A percentile compares a stretch with the other conserved stretches of the same genome.
phyloP scores from a whole-genome alignment of 768 basidiomycete species.

The Collybia mongolica region DNA sequence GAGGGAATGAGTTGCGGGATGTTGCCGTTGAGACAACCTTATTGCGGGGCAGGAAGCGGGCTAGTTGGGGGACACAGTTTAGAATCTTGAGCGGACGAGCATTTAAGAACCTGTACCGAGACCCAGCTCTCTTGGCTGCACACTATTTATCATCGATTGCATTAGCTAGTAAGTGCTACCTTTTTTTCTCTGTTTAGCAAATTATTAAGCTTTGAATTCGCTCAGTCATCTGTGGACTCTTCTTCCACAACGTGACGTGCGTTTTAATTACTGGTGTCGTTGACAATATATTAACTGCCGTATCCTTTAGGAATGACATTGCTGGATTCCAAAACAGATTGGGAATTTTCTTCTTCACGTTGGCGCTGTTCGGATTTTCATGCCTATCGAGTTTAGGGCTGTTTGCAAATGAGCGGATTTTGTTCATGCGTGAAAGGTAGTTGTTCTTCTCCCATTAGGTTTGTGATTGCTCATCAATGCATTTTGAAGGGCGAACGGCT shows the following conservation, averaged over 20 bases:
- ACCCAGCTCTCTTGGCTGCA: slow-evolving; percentile 86
- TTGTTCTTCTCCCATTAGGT: slow-evolving; percentile 11
- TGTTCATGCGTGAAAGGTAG: slow-evolving; percentile 98
- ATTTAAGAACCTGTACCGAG: slow-evolving; percentile 97
- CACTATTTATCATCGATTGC: slow-evolving; percentile 87
- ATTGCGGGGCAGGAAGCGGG: slow-evolving; percentile 73
- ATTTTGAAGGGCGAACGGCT: slow-evolving; percentile 81
- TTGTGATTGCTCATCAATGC: background rate
- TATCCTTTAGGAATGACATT: slow-evolving; percentile 71
- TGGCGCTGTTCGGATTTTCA: slow-evolving; percentile 97
- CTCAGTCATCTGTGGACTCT: slow-evolving; percentile 86
- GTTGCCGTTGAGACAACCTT: slow-evolving; percentile 66
- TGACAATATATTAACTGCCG: background rate
- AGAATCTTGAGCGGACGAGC: slow-evolving; percentile 91
- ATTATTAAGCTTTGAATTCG: slow-evolving; percentile 6
- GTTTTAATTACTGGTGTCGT: slow-evolving; percentile 16
- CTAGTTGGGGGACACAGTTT: slow-evolving; percentile 89
- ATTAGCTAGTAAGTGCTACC: slow-evolving; percentile 67
- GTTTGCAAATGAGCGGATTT: slow-evolving; percentile 91
- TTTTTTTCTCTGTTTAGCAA: slow-evolving; percentile 1
- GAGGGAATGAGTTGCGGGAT: slow-evolving; percentile 55
- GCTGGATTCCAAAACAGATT: slow-evolving; percentile 96
- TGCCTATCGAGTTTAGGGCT: slow-evolving; percentile 91
- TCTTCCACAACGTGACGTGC: slow-evolving; percentile 85
- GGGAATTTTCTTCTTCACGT: slow-evolving; percentile 96